Conservation (phyloP, 371 early-diverging fungal genomes). For the Mucor velutinosus region DNA sequence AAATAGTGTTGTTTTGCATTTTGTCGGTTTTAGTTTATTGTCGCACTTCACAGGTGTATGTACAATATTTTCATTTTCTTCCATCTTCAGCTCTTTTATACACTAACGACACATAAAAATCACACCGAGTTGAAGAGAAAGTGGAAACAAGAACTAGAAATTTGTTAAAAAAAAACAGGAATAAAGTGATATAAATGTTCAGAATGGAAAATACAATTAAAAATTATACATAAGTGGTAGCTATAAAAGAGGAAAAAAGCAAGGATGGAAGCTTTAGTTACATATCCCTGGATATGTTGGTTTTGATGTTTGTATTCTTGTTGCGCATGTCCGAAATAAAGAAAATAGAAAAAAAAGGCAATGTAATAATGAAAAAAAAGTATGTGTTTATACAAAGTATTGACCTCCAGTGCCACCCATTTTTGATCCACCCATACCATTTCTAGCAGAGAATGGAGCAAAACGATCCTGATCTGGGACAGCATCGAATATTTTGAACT, state of each 20-base stretch:
- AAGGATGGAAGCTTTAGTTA: no score
- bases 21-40: no score
- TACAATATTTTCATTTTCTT: no score
- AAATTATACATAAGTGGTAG: background rate
- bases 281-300: background rate
- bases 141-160: background rate
- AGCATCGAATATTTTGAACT: conserved; percentile 94
- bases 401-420: conserved; percentile 48
- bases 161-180: no score
- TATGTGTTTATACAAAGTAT: conserved; percentile 44
- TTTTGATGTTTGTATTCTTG: background rate
- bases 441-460: conserved; percentile 31
- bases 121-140: background rate
- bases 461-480: conserved; percentile 90
- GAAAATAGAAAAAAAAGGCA: background rate
- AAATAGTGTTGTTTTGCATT: no score
- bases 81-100: background rate
- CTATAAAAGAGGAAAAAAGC: background rate
- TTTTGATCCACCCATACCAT: conserved; percentile 25
- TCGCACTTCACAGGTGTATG: no score
- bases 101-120: background rate
- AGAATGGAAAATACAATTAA: background rate
- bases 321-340: background rate
- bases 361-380: conserved; percentile 1
- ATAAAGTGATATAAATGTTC: background rate